phyloP scores from a whole-genome alignment of 1,284 basidiomycete genomes.

The Microbotryum violaceum region DNA sequence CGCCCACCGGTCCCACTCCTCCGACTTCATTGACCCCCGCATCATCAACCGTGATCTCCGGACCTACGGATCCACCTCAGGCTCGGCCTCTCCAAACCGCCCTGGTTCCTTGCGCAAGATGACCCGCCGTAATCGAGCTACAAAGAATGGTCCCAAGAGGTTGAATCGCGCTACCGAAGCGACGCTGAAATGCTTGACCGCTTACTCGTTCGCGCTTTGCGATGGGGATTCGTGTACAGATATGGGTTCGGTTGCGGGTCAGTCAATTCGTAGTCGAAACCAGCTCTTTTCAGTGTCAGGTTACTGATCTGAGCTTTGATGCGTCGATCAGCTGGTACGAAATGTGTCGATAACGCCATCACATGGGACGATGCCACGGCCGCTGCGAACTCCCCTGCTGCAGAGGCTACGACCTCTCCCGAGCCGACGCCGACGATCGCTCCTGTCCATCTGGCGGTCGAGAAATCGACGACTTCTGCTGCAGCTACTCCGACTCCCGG shows the following conservation, averaged over 20 bases:
- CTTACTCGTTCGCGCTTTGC: conserved; percentile 23
- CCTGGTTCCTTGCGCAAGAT: background rate
- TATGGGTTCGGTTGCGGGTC: conserved; percentile 30
- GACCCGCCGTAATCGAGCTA: background rate
- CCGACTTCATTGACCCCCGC: background rate
- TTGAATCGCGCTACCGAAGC: conserved; percentile 7
- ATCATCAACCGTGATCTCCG: background rate
- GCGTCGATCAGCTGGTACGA: conserved; percentile 20
- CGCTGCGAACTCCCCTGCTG: no score
- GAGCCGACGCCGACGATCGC: background rate
- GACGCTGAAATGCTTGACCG: conserved; percentile 19
- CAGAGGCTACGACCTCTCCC: no score
- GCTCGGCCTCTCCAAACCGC: background rate
- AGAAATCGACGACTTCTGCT: background rate
- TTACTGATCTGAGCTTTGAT: background rate
- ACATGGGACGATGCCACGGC: conserved; percentile 21
- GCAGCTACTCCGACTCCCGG: background rate
- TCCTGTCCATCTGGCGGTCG: conserved; percentile 2
- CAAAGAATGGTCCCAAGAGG: background rate
- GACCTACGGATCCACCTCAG: no score
- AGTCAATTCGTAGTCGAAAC: background rate
- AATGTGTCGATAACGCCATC: conserved; percentile 26
- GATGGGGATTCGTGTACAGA: conserved; percentile 25
- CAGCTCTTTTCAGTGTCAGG: no score
- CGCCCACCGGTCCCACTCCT: background rate